Base-by-base conservation (phyloP, 129 eudicot genomes). In the Gnaphalium uliginosum region DNA sequence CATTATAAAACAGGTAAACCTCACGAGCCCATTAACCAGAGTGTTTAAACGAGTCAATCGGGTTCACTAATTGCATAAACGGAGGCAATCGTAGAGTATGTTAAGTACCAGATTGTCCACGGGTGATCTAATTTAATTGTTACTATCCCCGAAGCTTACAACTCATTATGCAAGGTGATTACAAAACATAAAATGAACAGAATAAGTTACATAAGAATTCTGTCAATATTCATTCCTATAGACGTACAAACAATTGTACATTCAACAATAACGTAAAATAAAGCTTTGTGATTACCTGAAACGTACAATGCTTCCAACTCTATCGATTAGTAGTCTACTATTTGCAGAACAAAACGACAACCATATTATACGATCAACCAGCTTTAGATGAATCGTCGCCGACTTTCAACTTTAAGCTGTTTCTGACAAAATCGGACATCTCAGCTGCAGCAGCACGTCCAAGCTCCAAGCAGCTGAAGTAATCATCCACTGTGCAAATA, bases 401-500 rank as follows among this genome's bases (percentile, higher is more conserved):
- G 2, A 56, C 26, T 66, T 80, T 79, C 73, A 72, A 79, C 35
- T 81, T 87, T 70, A 93, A 63, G 39, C 77, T 88, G 73, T 71
- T 88, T 69, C 91, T 84, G 8, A 90, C 77, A 64, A 86, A 88
- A 64, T 79, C 87, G 0, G 96, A 90, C 68, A 93, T 50, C 73
- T 89, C 87, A 8, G 86, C 81, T 58, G 85, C 81, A 8, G 96
- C 98, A 35, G 98, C 95, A 27, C 86, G 95, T 14, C 93, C 96
- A 63, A 87, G 82, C 48, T 88, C 87, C 74, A 93, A 37, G 73
- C 98, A 90, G 61, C 65, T 86, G 74, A 88, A 79, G 78, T 93
- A 90, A 77, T 90, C 90, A 33, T 86, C 96, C 68, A 90, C 98
- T 93, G 84, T 24, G 22, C 19, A 73, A 27, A 64, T 1, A 57